Base-by-base conservation (phyloP, 768 basidiomycete genomes). In the Strobilomyces echinocephalus region DNA sequence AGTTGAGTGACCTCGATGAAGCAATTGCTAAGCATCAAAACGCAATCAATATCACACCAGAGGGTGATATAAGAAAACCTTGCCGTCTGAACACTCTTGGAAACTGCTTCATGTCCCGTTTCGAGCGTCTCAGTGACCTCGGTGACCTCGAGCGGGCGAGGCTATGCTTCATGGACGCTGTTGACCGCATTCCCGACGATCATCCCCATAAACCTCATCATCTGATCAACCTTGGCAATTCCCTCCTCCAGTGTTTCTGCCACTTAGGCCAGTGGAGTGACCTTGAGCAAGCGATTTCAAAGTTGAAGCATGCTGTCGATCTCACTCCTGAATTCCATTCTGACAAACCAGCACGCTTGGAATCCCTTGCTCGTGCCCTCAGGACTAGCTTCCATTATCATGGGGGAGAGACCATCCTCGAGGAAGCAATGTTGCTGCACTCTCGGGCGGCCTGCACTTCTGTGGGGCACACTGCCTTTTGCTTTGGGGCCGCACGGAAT, bases 101-200 rank as follows among this genome's bases (percentile, higher is more conserved):
- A n/a, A n/a, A n/a, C n/a, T n/a, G n/a, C n/a, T n/a, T n/a, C n/a
- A n/a, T n/a, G n/a, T n/a, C n/a, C n/a, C n/a, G n/a, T n/a, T n/a
- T n/a, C n/a, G n/a, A n/a, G n/a, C n/a, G n/a, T n/a, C n/a, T n/a
- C n/a, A n/a, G n/a, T n/a, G n/a, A n/a, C n/a, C n/a, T n/a, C n/a
- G n/a, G n/a, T n/a, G n/a, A n/a, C n/a, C n/a, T n/a, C 30, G 73
- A 72, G 49, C 60, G 75, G 73, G 5, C 63, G 65, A 31, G 71
- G 72, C n/a, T n/a, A n/a, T n/a, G n/a, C n/a, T n/a, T 3, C 69
- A 72, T 11, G 1, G 34, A 35, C 15, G 12, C 34, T 35, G 12
- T 34, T 14, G 10, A 34, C 3, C 9, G 5, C 14, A 34, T 34
- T 34, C 9, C 4, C 11, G 33, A 34, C 9, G 33, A 9, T 34